Percentiles rank a stretch among this genome's conserved stretches.
Conservation (phyloP, 176 grass and related monocot genomes). For the Triticum turgidum region DNA sequence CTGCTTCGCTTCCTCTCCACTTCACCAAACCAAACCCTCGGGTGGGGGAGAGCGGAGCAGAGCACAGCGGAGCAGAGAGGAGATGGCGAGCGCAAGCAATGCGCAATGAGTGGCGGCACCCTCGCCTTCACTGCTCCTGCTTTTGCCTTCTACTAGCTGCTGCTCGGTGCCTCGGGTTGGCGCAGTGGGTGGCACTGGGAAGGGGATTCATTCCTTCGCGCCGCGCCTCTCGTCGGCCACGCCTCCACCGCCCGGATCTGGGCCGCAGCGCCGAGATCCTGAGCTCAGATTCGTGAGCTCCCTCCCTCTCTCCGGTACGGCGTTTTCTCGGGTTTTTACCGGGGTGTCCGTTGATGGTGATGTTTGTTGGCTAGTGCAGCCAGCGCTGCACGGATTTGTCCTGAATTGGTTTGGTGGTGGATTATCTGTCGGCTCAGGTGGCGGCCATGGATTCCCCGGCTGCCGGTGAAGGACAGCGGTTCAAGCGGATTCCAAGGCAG, state of each 20-base stretch:
- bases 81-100: slow-evolving; percentile 38
- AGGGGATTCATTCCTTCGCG: slow-evolving; percentile 11
- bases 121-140: slow-evolving; percentile 16
- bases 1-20: slow-evolving; percentile 38
- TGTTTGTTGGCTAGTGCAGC: neutral
- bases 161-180: slow-evolving; percentile 10
- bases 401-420: slow-evolving; percentile 9
- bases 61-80: slow-evolving; percentile 24
- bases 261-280: slow-evolving; percentile 38
- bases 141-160: slow-evolving; percentile 8
- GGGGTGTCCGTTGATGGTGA: neutral
- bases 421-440: slow-evolving; percentile 26
- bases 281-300: slow-evolving; percentile 21
- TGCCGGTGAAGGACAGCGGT: slow-evolving; percentile 62
- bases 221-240: slow-evolving; percentile 20
- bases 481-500: slow-evolving; percentile 71
- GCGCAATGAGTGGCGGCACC: slow-evolving; percentile 36
- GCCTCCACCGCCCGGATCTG: slow-evolving; percentile 43
- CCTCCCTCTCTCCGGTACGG: slow-evolving; percentile 24
- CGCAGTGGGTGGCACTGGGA: slow-evolving; percentile 19
- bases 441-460: slow-evolving; percentile 49
- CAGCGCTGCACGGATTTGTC: neutral
- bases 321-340: neutral
- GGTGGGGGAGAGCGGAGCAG: neutral
- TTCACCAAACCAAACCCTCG: slow-evolving; percentile 50